A percentile compares a stretch with the other conserved stretches of the same genome.
Conservation (phyloP, 306 rosid genomes). For the Spatholobus suberectus region DNA sequence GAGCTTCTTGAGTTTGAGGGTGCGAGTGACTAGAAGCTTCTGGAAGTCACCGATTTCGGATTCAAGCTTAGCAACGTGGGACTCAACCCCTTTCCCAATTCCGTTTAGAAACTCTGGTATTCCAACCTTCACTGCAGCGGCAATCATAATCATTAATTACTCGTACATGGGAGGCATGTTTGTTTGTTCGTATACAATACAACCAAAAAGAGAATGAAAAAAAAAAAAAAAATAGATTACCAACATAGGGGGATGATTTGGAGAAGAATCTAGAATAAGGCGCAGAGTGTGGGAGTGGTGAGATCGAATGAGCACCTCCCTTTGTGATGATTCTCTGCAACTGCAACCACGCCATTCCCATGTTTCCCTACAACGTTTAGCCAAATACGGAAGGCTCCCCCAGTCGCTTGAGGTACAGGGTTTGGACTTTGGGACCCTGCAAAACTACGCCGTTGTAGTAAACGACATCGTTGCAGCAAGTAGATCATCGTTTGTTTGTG, state of each 20-base stretch:
- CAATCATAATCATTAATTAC: neutral
- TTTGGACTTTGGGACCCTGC: neutral
- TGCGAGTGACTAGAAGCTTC: constrained; percentile 75
- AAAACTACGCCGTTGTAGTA: neutral
- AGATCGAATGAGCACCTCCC: constrained; percentile 22
- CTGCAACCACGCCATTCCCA: constrained; percentile 60
- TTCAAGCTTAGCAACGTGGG: constrained; percentile 79
- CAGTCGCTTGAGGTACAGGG: neutral
- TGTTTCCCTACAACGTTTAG: constrained; percentile 31
- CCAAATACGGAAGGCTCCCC: too few species aligned
- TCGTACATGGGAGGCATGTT: neutral
- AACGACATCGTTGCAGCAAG: too few species aligned
- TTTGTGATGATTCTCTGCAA: constrained; percentile 47
- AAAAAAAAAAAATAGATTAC: constrained; percentile 32
- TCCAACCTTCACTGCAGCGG: constrained; percentile 71
- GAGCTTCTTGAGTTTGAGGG: constrained; percentile 77
- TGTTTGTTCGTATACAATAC: neutral
- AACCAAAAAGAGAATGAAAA: neutral
- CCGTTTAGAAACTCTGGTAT: constrained; percentile 80
- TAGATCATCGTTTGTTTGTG: too few species aligned
- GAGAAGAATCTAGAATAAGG: constrained; percentile 65
- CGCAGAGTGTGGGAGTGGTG: constrained; percentile 34
- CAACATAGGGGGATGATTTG: constrained; percentile 57
- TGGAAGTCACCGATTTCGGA: constrained; percentile 81
- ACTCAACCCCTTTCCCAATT: constrained; percentile 75